phyloP scores from a whole-genome alignment of 2,329 filamentous ascomycete genomes.

The Alternaria angustiovoidea region DNA sequence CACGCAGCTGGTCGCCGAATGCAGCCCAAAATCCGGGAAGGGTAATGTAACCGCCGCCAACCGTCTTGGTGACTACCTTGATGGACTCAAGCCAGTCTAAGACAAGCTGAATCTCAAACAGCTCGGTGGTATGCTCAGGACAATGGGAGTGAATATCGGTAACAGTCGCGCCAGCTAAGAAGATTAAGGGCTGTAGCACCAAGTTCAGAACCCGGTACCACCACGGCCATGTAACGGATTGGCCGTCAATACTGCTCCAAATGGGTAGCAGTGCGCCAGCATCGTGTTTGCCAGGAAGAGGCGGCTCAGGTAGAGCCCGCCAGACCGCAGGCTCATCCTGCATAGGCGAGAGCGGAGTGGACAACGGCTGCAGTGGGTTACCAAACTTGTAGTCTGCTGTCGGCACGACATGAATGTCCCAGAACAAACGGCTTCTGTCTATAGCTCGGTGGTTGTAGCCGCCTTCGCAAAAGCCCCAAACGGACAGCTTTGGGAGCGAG shows the following conservation, averaged over 20 bases:
- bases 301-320: constrained; percentile 35
- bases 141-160: constrained; percentile 59
- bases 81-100: constrained; percentile 41
- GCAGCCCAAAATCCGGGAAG: constrained; percentile 40
- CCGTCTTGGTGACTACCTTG: constrained; percentile 30
- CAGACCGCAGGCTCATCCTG: constrained; percentile 18
- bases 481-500: constrained; percentile 55
- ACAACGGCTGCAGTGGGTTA: constrained; percentile 57
- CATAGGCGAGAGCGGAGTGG: constrained; percentile 43
- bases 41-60: constrained; percentile 33
- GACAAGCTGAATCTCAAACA: constrained; percentile 46
- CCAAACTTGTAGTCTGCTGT: constrained; percentile 67
- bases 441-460: constrained; percentile 76
- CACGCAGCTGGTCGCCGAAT: constrained; percentile 43
- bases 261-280: constrained; percentile 66
- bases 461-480: constrained; percentile 74
- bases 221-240: constrained; percentile 61
- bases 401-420: constrained; percentile 67
- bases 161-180: constrained; percentile 65
- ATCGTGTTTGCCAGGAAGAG: constrained; percentile 37
- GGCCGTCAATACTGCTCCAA: constrained; percentile 75
- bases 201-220: constrained; percentile 72
- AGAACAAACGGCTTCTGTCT: constrained; percentile 71
- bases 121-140: constrained; percentile 34
- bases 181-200: constrained; percentile 69